phyloP scores from a whole-genome alignment of 345 rosid genomes.

The Populus simonii region DNA sequence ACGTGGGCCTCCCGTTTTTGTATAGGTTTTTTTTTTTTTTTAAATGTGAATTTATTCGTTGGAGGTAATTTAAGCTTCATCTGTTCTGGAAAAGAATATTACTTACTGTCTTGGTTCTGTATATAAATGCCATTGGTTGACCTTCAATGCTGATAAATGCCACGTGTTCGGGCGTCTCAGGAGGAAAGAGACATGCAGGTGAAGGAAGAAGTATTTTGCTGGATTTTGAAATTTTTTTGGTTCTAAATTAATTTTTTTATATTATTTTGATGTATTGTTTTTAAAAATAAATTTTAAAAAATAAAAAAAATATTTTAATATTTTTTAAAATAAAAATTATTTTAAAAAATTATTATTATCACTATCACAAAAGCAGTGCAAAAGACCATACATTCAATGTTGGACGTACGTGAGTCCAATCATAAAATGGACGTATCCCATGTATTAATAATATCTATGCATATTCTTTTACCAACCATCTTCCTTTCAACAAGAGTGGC shows the following conservation, averaged over 20 bases:
- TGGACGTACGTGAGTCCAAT: background rate
- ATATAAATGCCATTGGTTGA: background rate
- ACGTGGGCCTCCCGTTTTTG: background rate
- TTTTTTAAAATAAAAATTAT: accelerated
- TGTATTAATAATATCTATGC: background rate
- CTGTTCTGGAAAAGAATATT: background rate
- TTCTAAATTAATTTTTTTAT: too few relatives aligned
- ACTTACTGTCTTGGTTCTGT: background rate
- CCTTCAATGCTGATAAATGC: background rate
- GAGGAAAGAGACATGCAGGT: background rate
- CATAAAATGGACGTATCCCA: background rate
- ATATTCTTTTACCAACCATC: background rate
- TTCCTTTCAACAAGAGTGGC: background rate
- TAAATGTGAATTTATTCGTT: too few relatives aligned
- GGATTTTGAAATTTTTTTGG: too few relatives aligned
- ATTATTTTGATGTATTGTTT: too few relatives aligned
- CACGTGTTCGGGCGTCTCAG: background rate
- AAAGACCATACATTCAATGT: too few relatives aligned
- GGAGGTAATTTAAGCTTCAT: background rate
- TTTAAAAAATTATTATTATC: too few relatives aligned
- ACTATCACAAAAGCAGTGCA: too few relatives aligned
- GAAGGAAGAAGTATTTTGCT: background rate
- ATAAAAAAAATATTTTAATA: too few relatives aligned
- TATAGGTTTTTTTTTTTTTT: background rate
- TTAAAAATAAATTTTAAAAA: too few relatives aligned